Evolutionary conservation across 352 stramenopile genomes (phyloP).

Genomic region (Phytophthora vignae): DNA sequence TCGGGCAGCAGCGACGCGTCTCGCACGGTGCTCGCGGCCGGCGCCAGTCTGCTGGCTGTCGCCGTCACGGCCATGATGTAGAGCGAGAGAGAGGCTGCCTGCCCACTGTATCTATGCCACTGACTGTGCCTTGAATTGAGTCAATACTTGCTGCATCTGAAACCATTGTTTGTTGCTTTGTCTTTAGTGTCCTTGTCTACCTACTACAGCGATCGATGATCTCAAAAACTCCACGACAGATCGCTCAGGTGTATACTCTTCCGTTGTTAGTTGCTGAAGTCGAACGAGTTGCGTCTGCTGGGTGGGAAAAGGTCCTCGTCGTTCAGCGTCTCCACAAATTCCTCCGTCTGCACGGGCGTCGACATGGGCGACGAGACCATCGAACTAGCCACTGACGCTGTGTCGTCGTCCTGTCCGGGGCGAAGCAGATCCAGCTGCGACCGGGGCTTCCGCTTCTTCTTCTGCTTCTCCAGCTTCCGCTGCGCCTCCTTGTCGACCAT

Average conservation of each 20-base stretch:
- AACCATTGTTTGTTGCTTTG: slow-evolving; percentile 8
- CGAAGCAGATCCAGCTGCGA: slow-evolving; percentile 19
- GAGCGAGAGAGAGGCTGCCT: neutral
- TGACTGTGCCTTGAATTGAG: neutral
- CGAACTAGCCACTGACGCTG: slow-evolving; percentile 33
- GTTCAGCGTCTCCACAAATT: slow-evolving; percentile 57
- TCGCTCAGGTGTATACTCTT: neutral
- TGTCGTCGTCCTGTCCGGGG: slow-evolving; percentile 30
- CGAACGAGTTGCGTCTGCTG: slow-evolving; percentile 67
- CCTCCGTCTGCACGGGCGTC: slow-evolving; percentile 35
- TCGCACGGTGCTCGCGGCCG: slow-evolving; percentile 17
- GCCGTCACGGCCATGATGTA: slow-evolving; percentile 35
- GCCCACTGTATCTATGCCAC: slow-evolving; percentile 7
- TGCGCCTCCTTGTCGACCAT: slow-evolving; percentile 81
- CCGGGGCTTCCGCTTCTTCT: slow-evolving; percentile 40
- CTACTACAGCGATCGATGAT: neutral
- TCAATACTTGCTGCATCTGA: slow-evolving; percentile 31
- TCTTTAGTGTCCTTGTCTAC: slow-evolving; percentile 20
- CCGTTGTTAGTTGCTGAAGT: slow-evolving; percentile 59
- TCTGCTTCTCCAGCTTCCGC: slow-evolving; percentile 58
- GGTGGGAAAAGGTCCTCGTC: slow-evolving; percentile 59
- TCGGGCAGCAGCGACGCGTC: slow-evolving; percentile 27
- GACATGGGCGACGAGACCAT: slow-evolving; percentile 41
- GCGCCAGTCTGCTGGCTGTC: slow-evolving; percentile 37
- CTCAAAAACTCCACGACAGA: neutral